Base-by-base conservation (phyloP, 257 asterid species). In the Nicotiana obtusifolia region DNA sequence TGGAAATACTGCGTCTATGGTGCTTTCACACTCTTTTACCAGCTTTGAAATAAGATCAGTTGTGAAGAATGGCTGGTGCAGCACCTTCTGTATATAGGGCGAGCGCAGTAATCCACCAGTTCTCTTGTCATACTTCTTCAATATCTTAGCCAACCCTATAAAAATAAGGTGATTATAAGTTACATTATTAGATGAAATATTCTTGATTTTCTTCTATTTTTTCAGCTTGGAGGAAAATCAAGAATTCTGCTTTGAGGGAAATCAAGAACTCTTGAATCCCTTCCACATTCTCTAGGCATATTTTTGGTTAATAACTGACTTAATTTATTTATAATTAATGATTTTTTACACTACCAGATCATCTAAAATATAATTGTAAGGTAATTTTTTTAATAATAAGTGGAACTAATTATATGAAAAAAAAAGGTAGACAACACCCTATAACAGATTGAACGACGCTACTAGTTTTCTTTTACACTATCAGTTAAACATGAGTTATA, bases 41-140 rank as follows among this genome's bases (percentile, higher is more conserved):
- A 94, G 95, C 92, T 93, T 94, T 9, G 99, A 93, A 80, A 96
- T 87, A 19, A 88, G 76, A 16, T 93, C 98, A 0, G 97, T 96
- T 1, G 97, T 94, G 88, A 92, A 96, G 66, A 96, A 96, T 2
- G 99, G 99, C 83, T 96, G 98, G 20, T 83, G 79, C 28, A 92
- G 80, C 10, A 93, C 95, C 60, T 89, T 96, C 59, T 96, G 95
- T 78, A 93, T 94, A 84, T 94, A 90, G 1, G 93, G 94, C 54
- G 87, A 84, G 9, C 97, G 92, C 64, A 94, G 56, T 16, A 93
- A 90, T 16, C 98, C 97, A 22, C 98, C 99, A 4, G 97, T 94
- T 83, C 97, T 87, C 84, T 96, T 96, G 88, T 96, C 98, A 80
- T 89, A 93, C 54, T 96, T 96, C 89, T 96, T 96, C 81, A 96